A percentile compares a stretch with the other conserved stretches of the same genome.
phyloP scores from a whole-genome alignment of 1,284 basidiomycete genomes.

The Farysia itapuensis region DNA sequence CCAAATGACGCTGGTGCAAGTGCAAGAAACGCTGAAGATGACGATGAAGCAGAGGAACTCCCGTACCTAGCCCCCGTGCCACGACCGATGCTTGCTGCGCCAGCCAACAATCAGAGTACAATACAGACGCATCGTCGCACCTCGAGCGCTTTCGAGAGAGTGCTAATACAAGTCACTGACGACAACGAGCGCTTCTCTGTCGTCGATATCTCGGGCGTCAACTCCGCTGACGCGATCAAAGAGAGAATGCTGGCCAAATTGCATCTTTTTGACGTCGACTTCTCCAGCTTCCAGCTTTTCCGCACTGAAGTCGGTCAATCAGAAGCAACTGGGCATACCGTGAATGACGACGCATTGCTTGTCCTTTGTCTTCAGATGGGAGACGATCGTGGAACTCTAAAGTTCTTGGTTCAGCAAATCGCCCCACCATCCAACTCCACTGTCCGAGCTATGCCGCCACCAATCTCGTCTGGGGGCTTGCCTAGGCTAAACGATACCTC shows the following conservation, averaged over 20 bases:
- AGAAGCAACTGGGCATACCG: conserved; percentile 42
- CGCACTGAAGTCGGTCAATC: conserved; percentile 57
- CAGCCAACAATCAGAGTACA: neutral
- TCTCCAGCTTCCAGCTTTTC: conserved; percentile 40
- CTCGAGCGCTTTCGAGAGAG: conserved; percentile 33
- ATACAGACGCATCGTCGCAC: conserved; percentile 5
- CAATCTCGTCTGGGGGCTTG: conserved; percentile 12
- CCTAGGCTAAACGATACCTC: conserved; percentile 14
- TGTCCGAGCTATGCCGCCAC: conserved; percentile 37
- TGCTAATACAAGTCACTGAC: conserved; percentile 57
- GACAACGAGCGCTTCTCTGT: conserved; percentile 59
- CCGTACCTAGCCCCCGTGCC: conserved; percentile 22
- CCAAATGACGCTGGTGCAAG: neutral
- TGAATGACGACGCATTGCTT: conserved; percentile 55
- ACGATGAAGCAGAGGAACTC: conserved; percentile 25
- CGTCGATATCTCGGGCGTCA: conserved; percentile 55
- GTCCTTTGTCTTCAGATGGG: conserved; percentile 56
- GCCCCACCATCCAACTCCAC: conserved; percentile 27
- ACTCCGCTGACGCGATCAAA: conserved; percentile 53
- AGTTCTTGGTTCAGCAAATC: conserved; percentile 52
- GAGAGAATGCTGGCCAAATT: conserved; percentile 55
- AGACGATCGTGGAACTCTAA: conserved; percentile 56
- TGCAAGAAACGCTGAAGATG: neutral
- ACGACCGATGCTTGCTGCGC: neutral
- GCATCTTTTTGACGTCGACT: conserved; percentile 45